Conservation (phyloP, 2,329 filamentous ascomycete genomes). For the Phyllosticta citribraziliensis region DNA sequence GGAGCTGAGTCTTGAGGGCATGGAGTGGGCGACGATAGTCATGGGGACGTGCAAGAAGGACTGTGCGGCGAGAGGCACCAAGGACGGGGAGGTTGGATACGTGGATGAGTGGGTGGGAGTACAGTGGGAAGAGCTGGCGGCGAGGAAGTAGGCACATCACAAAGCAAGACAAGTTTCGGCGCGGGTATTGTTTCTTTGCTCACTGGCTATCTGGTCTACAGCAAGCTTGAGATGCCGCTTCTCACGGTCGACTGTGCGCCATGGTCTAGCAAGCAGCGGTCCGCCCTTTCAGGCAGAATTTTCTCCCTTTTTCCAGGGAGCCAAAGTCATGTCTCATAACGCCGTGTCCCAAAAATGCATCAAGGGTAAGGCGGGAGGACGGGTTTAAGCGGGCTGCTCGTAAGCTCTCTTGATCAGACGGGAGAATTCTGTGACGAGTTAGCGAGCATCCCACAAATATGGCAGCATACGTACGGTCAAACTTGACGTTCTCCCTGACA, state of each 20-base stretch:
- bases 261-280: too few relatives aligned
- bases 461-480: slow-evolving; percentile 50
- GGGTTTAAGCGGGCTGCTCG: slow-evolving; percentile 57
- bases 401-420: slow-evolving; percentile 75
- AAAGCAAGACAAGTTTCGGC: background rate
- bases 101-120: slow-evolving; percentile 96
- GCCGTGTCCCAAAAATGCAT: background rate
- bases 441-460: background rate
- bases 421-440: slow-evolving; percentile 46
- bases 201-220: background rate
- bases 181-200: background rate
- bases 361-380: too few relatives aligned
- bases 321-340: background rate
- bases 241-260: too few relatives aligned
- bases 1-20: slow-evolving; percentile 61
- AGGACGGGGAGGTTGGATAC: slow-evolving; percentile 60
- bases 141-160: slow-evolving; percentile 5
- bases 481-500: slow-evolving; percentile 85
- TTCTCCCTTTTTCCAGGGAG: background rate
- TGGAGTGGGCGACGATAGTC: slow-evolving; percentile 97
- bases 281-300: background rate
- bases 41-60: slow-evolving; percentile 75
- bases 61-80: slow-evolving; percentile 54
- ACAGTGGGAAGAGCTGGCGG: slow-evolving; percentile 76
- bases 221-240: background rate